Percentiles rank a stretch among this genome's conserved stretches.
phyloP scores from a whole-genome alignment of 148 eudicot genomes.

The Euryodendron excelsum region DNA sequence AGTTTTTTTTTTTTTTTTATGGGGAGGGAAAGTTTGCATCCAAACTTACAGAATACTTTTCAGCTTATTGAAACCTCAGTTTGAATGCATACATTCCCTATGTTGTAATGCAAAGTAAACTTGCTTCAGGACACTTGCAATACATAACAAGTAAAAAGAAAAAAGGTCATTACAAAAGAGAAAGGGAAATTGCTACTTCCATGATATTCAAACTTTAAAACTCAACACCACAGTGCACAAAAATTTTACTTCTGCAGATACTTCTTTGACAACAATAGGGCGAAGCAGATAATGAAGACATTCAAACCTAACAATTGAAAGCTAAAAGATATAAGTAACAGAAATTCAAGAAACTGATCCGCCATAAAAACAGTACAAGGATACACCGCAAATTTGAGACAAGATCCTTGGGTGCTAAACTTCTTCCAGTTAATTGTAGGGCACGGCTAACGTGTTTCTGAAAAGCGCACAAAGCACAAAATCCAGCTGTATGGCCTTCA shows the following conservation, averaged over 20 bases:
- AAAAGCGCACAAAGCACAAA: slow-evolving; percentile 91
- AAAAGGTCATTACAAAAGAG: not conserved
- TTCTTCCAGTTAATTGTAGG: slow-evolving; percentile 72
- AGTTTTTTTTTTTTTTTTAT: too few species aligned
- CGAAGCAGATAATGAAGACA: not conserved
- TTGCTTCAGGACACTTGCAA: too few species aligned
- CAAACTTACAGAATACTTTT: not conserved
- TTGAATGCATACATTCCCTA: not conserved
- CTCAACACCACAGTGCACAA: not conserved
- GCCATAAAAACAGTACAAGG: slow-evolving; percentile 29
- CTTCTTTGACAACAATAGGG: not conserved
- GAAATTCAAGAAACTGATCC: not conserved
- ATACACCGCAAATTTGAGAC: slow-evolving; percentile 90
- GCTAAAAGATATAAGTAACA: not conserved
- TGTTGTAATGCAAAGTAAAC: too few species aligned
- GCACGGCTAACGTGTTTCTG: slow-evolving; percentile 87
- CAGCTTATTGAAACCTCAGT: not conserved
- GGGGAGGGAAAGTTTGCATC: not conserved
- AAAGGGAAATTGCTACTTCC: not conserved
- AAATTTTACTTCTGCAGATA: not conserved
- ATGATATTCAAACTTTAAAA: not conserved
- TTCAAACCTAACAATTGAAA: not conserved
- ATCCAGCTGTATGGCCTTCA: slow-evolving; percentile 81
- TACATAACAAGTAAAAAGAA: not conserved
- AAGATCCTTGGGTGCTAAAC: slow-evolving; percentile 80